Evolutionary conservation across 331 rosid species (phyloP).

Genomic region (Quercus lobata): DNA sequence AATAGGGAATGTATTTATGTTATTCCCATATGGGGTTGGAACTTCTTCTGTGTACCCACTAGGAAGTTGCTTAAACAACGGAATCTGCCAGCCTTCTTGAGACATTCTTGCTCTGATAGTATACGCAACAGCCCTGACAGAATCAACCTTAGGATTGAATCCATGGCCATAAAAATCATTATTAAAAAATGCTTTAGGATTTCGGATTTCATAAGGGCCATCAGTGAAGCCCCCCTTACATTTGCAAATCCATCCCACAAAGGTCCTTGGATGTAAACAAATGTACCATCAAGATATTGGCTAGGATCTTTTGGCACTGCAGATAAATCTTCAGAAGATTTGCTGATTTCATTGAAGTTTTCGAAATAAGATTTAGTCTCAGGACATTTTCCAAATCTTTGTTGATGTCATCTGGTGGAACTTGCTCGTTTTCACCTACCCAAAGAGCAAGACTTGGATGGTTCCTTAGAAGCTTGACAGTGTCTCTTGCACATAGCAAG

Average conservation of each 20-base stretch:
- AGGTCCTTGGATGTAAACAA: slow-evolving; percentile 72
- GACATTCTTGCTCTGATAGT: slow-evolving; percentile 94
- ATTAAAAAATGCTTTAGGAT: slow-evolving; percentile 74
- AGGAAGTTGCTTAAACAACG: slow-evolving; percentile 60
- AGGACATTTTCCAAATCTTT: slow-evolving; percentile 57
- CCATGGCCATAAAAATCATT: slow-evolving; percentile 55
- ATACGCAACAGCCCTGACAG: slow-evolving; percentile 86
- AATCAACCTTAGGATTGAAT: slow-evolving; percentile 92
- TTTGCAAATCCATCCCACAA: slow-evolving; percentile 96
- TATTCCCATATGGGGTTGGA: slow-evolving; percentile 91
- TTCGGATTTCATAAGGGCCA: slow-evolving; percentile 91
- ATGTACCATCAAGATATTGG: slow-evolving; percentile 82
- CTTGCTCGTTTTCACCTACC: slow-evolving; percentile 98
- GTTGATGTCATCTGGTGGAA: slow-evolving; percentile 82
- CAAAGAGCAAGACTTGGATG: slow-evolving; percentile 92
- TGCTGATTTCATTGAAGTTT: slow-evolving; percentile 22
- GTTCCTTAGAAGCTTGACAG: slow-evolving; percentile 86
- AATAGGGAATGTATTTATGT: slow-evolving; percentile 86
- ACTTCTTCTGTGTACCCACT: slow-evolving; percentile 66
- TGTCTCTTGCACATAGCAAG: slow-evolving; percentile 88
- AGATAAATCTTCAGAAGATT: slow-evolving; percentile 21
- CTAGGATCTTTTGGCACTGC: slow-evolving; percentile 51
- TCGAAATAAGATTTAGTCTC: slow-evolving; percentile 65
- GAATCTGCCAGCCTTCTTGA: slow-evolving; percentile 80
- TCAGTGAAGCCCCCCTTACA: slow-evolving; percentile 77